Evolutionary conservation across 768 basidiomycete genomes (phyloP).

Genomic region (Trametes cingulata): DNA sequence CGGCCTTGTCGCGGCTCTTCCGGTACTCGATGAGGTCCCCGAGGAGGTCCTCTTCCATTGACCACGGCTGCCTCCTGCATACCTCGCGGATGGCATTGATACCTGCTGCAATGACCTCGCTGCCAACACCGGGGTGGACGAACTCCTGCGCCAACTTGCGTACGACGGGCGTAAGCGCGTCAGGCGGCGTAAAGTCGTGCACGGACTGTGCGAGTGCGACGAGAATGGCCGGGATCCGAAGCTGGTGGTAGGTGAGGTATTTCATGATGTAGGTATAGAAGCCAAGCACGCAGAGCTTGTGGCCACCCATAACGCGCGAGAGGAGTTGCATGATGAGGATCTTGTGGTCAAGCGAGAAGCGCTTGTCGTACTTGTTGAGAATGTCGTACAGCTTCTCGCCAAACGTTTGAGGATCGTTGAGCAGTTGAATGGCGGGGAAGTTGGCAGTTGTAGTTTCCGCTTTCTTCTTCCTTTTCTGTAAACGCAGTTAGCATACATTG

Average conservation of each 20-base stretch:
- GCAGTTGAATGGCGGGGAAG: constrained; percentile 89
- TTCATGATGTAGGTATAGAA: constrained; percentile 97
- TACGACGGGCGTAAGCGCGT: constrained; percentile 85
- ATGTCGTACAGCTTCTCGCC: constrained; percentile 90
- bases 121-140: constrained; percentile 94
- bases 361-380: constrained; percentile 84
- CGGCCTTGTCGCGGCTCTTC: constrained; percentile 93
- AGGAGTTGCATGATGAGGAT: constrained; percentile 96
- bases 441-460: constrained; percentile 49
- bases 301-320: constrained; percentile 87
- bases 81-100: constrained; percentile 94
- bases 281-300: constrained; percentile 89
- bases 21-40: constrained; percentile 92
- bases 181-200: constrained; percentile 94
- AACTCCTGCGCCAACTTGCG: constrained; percentile 94
- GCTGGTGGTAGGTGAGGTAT: constrained; percentile 90
- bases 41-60: constrained; percentile 93
- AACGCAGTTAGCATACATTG: not conserved
- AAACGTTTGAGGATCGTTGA: constrained; percentile 95
- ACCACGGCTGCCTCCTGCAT: constrained; percentile 93
- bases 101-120: constrained; percentile 96
- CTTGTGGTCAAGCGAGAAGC: constrained; percentile 96
- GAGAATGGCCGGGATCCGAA: constrained; percentile 90
- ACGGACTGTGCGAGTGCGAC: constrained; percentile 93
- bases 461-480: constrained; percentile 38